A percentile compares a stretch with the other conserved stretches of the same genome.
phyloP scores from a whole-genome alignment of 805 yeast genomes.

The Nakazawaea laoshanensis region DNA sequence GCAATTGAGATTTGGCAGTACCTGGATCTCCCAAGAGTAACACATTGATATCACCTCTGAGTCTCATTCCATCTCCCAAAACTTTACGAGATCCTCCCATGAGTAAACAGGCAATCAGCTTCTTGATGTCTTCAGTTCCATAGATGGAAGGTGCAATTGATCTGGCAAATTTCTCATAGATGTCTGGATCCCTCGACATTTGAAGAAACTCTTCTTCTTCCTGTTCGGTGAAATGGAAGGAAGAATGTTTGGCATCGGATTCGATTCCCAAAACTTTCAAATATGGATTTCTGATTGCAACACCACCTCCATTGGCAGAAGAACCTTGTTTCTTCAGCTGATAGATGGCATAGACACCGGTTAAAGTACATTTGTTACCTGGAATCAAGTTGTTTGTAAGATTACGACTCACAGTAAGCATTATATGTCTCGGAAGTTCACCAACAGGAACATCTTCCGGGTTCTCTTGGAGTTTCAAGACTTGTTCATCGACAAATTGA shows the following conservation, averaged over 20 bases:
- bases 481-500: slow-evolving; percentile 90
- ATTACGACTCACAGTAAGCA: slow-evolving; percentile 82
- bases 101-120: slow-evolving; percentile 82
- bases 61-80: slow-evolving; percentile 91
- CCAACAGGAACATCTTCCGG: slow-evolving; percentile 99
- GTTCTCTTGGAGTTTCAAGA: slow-evolving; percentile 88
- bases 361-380: slow-evolving; percentile 86
- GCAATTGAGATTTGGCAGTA: slow-evolving; percentile 93
- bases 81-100: slow-evolving; percentile 93
- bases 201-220: slow-evolving; percentile 89
- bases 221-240: slow-evolving; percentile 67
- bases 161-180: slow-evolving; percentile 75
- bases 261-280: slow-evolving; percentile 80
- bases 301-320: slow-evolving; percentile 34
- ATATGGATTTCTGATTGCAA: slow-evolving; percentile 91
- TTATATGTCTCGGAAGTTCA: slow-evolving; percentile 93
- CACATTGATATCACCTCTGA: slow-evolving; percentile 96
- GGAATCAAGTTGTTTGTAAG: slow-evolving; percentile 89
- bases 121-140: slow-evolving; percentile 89
- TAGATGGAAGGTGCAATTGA: slow-evolving; percentile 96
- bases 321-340: slow-evolving; percentile 53
- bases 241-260: slow-evolving; percentile 61
- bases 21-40: slow-evolving; percentile 96
- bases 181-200: slow-evolving; percentile 72
- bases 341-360: slow-evolving; percentile 89